Conservation (phyloP, 805 yeast species). For the Candida railenensis region DNA sequence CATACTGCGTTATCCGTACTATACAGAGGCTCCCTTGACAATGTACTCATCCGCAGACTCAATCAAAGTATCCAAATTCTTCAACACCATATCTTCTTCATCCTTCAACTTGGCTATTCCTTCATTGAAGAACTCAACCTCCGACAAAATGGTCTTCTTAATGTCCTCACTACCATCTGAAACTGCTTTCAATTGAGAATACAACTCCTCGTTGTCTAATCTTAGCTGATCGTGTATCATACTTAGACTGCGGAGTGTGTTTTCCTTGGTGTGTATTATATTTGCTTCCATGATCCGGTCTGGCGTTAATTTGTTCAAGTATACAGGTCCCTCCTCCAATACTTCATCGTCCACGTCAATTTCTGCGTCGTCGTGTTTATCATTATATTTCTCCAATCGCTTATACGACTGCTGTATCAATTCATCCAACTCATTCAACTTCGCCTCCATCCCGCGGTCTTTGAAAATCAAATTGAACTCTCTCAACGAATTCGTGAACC, state of each 20-base stretch:
- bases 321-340: constrained; percentile 15
- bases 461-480: constrained; percentile 56
- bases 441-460: constrained; percentile 45
- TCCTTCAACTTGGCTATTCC: constrained; percentile 18
- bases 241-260: constrained; percentile 24
- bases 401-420: constrained; percentile 41
- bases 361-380: neutral
- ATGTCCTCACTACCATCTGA: constrained; percentile 19
- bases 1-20: neutral
- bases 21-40: neutral
- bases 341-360: neutral
- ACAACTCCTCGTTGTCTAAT: constrained; percentile 31
- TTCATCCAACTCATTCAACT: constrained; percentile 48
- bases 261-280: constrained; percentile 17
- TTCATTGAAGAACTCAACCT: constrained; percentile 19
- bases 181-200: constrained; percentile 19
- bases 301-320: constrained; percentile 30
- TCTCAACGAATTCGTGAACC: constrained; percentile 46
- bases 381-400: constrained; percentile 15
- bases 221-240: constrained; percentile 38
- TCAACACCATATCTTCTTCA: constrained; percentile 16
- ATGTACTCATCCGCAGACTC: constrained; percentile 6
- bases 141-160: constrained; percentile 18
- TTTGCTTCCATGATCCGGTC: constrained; percentile 33
- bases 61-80: constrained; percentile 22